These are phyloP conservation scores for Nitzschia palea DNA, from an alignment of 108 stramenopile genomes.

Conservation along the genomic window DNA sequence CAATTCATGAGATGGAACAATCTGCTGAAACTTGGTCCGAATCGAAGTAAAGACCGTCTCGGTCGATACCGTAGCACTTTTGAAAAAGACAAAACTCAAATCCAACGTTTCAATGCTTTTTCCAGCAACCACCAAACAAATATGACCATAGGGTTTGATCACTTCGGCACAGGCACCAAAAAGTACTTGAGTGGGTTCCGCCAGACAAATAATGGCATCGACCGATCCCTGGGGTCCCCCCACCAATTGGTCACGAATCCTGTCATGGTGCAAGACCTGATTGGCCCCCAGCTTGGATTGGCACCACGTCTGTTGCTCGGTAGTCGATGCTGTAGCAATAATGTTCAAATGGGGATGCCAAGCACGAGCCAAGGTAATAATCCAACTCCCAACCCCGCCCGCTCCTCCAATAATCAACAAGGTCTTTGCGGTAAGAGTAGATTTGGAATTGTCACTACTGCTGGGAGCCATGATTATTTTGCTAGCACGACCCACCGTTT, in stretches of 20 bases:
- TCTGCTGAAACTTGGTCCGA: slow-evolving; percentile 27
- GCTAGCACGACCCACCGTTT: neutral
- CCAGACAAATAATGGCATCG: slow-evolving; percentile 49
- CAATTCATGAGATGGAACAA: slow-evolving; percentile 36
- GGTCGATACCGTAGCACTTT: slow-evolving; percentile 44
- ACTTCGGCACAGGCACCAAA: slow-evolving; percentile 47
- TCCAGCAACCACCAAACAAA: slow-evolving; percentile 52
- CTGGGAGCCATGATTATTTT: neutral
- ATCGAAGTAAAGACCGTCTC: slow-evolving; percentile 51
- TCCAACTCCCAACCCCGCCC: slow-evolving; percentile 63
- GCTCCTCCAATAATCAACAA: slow-evolving; percentile 49
- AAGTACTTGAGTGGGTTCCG: slow-evolving; percentile 41
- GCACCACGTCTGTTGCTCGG: slow-evolving; percentile 40
- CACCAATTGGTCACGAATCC: slow-evolving; percentile 19
- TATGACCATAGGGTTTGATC: slow-evolving; percentile 45
- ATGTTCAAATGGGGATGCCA: slow-evolving; percentile 41
- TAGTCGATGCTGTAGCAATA: slow-evolving; percentile 37
- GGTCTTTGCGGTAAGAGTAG: neutral
- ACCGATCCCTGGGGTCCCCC: slow-evolving; percentile 47
- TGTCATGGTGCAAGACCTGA: slow-evolving; percentile 28
- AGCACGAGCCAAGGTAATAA: slow-evolving; percentile 25
- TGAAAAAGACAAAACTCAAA: slow-evolving; percentile 57
- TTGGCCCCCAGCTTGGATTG: slow-evolving; percentile 23
- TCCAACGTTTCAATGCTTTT: slow-evolving; percentile 39
- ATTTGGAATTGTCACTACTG: neutral